phyloP scores from a whole-genome alignment of 2,329 filamentous ascomycete genomes.

The Grosmannia serpens region DNA sequence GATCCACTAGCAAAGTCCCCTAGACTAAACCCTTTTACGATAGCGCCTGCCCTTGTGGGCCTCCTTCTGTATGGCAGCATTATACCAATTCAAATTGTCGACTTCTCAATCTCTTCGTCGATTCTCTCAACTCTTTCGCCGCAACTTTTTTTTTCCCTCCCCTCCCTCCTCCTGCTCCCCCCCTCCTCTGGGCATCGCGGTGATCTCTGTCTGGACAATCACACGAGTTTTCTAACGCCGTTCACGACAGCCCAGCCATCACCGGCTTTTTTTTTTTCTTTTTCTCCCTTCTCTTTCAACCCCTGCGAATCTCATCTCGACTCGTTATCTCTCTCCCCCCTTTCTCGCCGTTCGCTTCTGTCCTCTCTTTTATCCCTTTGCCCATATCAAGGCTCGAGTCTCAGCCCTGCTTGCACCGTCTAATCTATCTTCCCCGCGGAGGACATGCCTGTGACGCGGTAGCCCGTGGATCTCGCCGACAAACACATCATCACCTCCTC shows the following conservation, averaged over 20 bases:
- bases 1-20: background rate
- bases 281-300: too few species aligned
- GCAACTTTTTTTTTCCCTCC: background rate
- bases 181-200: background rate
- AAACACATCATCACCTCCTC: background rate
- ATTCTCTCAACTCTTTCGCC: background rate
- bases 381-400: background rate
- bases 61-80: background rate
- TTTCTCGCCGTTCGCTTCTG: background rate
- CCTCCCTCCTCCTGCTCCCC: background rate
- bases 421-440: background rate
- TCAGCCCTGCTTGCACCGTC: background rate
- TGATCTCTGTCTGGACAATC: background rate
- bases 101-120: background rate
- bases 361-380: background rate
- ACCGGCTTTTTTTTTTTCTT: background rate
- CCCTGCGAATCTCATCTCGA: background rate
- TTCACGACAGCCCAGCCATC: background rate
- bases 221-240: background rate
- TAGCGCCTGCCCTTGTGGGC: background rate
- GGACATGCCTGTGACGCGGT: conserved; percentile 1
- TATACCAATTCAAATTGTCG: background rate
- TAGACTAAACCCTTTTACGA: background rate
- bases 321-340: background rate
- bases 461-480: background rate